Evolutionary conservation across 164 flowering plant genomes (phyloP).

Genomic region (Annona cherimola): DNA sequence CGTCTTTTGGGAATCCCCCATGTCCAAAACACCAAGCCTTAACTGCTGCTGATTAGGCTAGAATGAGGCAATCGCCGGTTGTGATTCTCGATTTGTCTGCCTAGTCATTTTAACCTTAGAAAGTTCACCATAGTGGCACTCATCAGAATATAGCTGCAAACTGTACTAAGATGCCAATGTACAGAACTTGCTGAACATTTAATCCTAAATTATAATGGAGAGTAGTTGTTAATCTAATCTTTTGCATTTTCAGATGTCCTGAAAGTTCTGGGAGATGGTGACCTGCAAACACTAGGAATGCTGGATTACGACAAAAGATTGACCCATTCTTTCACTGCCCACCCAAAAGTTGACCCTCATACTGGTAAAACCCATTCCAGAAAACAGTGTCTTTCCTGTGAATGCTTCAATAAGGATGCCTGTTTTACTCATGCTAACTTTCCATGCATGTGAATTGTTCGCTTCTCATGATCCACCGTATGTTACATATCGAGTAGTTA

Average conservation of each 20-base stretch:
- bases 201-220: too few relatives aligned
- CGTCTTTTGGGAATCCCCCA: too few relatives aligned
- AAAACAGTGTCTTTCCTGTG: background rate
- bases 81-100: too few relatives aligned
- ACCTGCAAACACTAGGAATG: slow-evolving; percentile 91
- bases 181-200: too few relatives aligned
- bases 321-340: slow-evolving; percentile 89
- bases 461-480: slow-evolving; percentile 80
- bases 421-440: background rate
- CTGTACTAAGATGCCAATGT: too few relatives aligned
- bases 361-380: slow-evolving; percentile 53
- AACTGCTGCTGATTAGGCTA: too few relatives aligned
- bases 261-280: slow-evolving; percentile 92
- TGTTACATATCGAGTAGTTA: slow-evolving; percentile 81
- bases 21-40: too few relatives aligned
- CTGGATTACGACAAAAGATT: slow-evolving; percentile 93
- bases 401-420: background rate
- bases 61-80: too few relatives aligned
- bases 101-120: too few relatives aligned
- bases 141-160: too few relatives aligned
- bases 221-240: too few relatives aligned
- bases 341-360: slow-evolving; percentile 90
- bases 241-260: slow-evolving; percentile 58
- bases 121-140: too few relatives aligned
- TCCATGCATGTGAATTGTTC: slow-evolving; percentile 88